Evolutionary conservation across 805 yeast genomes (phyloP).

Genomic region (Spencermartinsiella europaea): DNA sequence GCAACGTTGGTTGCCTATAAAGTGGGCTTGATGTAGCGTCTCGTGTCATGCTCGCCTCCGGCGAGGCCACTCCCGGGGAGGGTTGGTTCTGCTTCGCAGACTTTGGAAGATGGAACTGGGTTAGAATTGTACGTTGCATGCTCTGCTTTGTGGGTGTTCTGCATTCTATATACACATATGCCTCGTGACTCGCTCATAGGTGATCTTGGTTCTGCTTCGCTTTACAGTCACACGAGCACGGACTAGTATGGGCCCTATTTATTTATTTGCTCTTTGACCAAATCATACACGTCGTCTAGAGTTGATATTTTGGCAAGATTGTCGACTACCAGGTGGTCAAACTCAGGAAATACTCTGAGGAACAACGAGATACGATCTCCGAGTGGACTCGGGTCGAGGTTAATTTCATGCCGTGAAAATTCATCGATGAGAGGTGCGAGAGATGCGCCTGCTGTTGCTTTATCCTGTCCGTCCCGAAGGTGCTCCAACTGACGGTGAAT

Average conservation of each 20-base stretch:
- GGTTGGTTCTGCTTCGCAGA: no score
- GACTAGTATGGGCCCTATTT: no score
- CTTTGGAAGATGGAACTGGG: no score
- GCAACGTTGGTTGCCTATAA: constrained; percentile 59
- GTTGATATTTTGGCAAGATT: background rate
- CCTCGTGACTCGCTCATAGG: no score
- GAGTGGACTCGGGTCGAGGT: constrained; percentile 15
- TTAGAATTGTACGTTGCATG: no score
- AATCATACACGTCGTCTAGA: background rate
- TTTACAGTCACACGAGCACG: no score
- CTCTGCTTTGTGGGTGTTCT: no score
- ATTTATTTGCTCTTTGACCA: background rate
- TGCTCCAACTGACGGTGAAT: constrained; percentile 3
- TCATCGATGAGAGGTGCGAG: background rate
- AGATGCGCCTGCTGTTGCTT: background rate
- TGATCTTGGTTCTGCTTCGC: no score
- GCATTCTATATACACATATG: no score
- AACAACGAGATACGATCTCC: constrained; percentile 9
- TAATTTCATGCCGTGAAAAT: constrained; percentile 5
- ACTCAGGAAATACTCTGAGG: background rate
- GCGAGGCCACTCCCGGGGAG: no score
- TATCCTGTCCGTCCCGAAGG: background rate
- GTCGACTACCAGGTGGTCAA: background rate
- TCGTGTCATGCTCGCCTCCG: no score
- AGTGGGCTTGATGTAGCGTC: constrained; percentile 40